Evolutionary conservation across 1,284 basidiomycete species (phyloP).

Genomic region (Agroathelia rolfsii): DNA sequence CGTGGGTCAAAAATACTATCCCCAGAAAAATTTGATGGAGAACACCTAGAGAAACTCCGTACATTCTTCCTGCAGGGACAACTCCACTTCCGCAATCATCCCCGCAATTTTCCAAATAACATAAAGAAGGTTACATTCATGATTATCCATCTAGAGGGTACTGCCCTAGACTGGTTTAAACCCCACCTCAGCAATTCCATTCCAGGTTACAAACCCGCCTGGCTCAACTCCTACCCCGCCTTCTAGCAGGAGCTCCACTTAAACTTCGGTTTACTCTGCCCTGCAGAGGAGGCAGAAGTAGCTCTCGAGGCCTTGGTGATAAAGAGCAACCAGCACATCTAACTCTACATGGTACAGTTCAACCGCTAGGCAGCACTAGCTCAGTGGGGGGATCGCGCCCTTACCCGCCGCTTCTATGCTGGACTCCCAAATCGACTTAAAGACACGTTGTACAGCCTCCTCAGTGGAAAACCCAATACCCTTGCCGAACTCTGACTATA

Average conservation of each 20-base stretch:
- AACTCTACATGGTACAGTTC: constrained; percentile 5
- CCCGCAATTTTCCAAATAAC: no score
- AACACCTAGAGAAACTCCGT: no score
- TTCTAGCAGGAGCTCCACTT: constrained; percentile 7
- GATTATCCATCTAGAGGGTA: no score
- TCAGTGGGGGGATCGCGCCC: constrained; percentile 5
- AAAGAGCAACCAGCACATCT: background rate
- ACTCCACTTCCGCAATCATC: no score
- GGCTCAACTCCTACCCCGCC: constrained; percentile 4
- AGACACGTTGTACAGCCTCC: no score
- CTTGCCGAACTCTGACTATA: background rate
- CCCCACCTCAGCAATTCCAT: background rate
- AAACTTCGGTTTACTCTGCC: constrained; percentile 9
- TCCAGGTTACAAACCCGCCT: background rate
- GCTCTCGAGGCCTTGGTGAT: constrained; percentile 3
- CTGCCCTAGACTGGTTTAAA: constrained; percentile 9
- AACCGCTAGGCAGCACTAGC: constrained; percentile 1
- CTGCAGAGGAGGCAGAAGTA: constrained; percentile 8
- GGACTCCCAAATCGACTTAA: constrained; percentile 8
- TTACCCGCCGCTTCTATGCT: constrained; percentile 7
- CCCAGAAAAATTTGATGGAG: no score
- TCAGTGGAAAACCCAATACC: no score
- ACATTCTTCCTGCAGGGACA: no score
- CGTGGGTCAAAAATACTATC: no score
- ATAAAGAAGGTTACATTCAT: no score